A percentile compares a stretch with the other conserved stretches of the same genome.
phyloP scores from a whole-genome alignment of 1,284 basidiomycete species.

The Microbotryomycetes sp. region DNA sequence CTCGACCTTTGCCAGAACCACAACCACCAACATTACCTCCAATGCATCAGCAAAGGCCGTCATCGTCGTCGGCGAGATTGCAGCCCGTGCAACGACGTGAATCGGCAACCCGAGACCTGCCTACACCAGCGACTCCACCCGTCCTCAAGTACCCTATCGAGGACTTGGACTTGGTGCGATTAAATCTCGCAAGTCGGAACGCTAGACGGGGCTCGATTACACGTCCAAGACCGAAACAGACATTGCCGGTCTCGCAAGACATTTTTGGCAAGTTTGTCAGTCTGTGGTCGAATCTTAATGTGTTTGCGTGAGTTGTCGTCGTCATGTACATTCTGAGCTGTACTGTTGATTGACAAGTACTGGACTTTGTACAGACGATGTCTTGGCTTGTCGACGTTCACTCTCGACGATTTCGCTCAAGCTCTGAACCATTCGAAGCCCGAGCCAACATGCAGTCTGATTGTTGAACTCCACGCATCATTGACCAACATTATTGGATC shows the following conservation, averaged over 20 bases:
- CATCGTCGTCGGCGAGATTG: no score
- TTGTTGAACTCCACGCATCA: conserved; percentile 80
- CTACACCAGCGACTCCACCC: not conserved
- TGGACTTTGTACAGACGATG: conserved; percentile 56
- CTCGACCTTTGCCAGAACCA: no score
- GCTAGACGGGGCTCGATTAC: not conserved
- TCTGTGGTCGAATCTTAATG: conserved; percentile 86
- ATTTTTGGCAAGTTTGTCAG: conserved; percentile 79
- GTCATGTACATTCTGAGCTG: conserved; percentile 5
- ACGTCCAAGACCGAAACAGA: conserved; percentile 56
- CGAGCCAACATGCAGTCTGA: conserved; percentile 66
- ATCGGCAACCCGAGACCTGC: not conserved
- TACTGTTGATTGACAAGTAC: not conserved
- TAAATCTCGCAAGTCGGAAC: not conserved
- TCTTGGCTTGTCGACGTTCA: conserved; percentile 79
- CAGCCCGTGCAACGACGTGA: not conserved
- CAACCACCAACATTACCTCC: no score
- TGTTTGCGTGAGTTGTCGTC: conserved; percentile 65
- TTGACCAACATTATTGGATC: conserved; percentile 77
- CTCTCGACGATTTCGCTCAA: conserved; percentile 87
- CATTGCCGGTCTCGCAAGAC: conserved; percentile 60
- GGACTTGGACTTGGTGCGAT: conserved; percentile 45
- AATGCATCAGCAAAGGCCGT: no score
- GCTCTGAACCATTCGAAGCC: conserved; percentile 68
- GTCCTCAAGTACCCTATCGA: conserved; percentile 61